Evolutionary conservation across 1,139 yeast genomes (phyloP).

Genomic region (Debaryomycetaceae sp.): DNA sequence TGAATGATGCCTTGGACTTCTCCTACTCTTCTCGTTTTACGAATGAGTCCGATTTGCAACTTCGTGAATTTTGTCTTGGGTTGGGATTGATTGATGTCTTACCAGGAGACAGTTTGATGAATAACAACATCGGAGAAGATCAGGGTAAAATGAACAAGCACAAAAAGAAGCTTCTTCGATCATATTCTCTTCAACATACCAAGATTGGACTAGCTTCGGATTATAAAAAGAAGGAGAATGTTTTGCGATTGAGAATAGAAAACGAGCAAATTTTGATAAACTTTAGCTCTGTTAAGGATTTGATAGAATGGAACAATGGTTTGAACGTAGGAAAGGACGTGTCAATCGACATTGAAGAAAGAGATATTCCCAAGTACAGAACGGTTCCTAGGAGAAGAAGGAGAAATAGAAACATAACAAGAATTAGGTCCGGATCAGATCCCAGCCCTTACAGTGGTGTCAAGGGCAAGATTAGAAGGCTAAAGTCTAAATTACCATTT

Average conservation of each 20-base stretch:
- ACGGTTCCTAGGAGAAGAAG: constrained; percentile 72
- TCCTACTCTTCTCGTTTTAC: constrained; percentile 26
- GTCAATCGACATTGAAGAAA: constrained; percentile 54
- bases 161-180: constrained; percentile 35
- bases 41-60: constrained; percentile 35
- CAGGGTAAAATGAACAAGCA: constrained; percentile 1
- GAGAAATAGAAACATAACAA: constrained; percentile 12
- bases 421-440: constrained; percentile 15
- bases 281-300: constrained; percentile 52
- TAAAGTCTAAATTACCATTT: constrained; percentile 15
- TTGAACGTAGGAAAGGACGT: constrained; percentile 62
- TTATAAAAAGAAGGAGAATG: constrained; percentile 57
- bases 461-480: constrained; percentile 19
- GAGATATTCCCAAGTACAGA: constrained; percentile 65
- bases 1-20: neutral
- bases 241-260: constrained; percentile 61
- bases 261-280: constrained; percentile 63
- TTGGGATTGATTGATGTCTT: constrained; percentile 15
- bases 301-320: constrained; percentile 65
- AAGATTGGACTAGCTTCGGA: constrained; percentile 68
- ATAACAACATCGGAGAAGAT: constrained; percentile 1
- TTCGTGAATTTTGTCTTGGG: constrained; percentile 30
- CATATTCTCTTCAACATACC: constrained; percentile 70
- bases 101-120: constrained; percentile 3
- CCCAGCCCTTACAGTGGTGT: constrained; percentile 12